A percentile compares a stretch with the other conserved stretches of the same genome.
These are phyloP conservation scores for Cinnamomum chago DNA, from an alignment of 164 flowering plant species.

Conservation along the genomic window DNA sequence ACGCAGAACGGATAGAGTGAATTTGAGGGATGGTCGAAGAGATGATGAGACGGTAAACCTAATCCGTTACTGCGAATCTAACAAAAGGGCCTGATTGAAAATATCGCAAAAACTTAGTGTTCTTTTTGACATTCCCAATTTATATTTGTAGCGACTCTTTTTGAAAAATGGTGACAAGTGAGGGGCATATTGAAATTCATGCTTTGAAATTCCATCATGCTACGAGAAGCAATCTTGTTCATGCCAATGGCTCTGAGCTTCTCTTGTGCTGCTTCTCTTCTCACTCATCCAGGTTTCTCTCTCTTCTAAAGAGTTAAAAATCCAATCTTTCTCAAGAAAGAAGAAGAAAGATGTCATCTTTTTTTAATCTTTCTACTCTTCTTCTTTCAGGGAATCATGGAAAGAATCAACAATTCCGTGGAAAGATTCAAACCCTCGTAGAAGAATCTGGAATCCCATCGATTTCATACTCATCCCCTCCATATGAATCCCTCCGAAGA, in stretches of 20 bases:
- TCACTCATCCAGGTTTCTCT: slow-evolving; percentile 15
- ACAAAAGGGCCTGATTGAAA: too few species aligned
- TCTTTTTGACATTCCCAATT: too few species aligned
- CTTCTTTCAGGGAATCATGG: slow-evolving; percentile 8
- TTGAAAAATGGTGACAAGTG: too few species aligned
- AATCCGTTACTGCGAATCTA: too few species aligned
- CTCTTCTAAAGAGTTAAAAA: neutral
- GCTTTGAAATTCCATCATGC: too few species aligned
- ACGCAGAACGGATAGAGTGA: too few species aligned
- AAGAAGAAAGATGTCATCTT: slow-evolving; percentile 1
- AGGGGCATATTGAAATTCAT: too few species aligned
- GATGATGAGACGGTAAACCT: too few species aligned
- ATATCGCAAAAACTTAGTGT: too few species aligned
- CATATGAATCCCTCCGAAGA: slow-evolving; percentile 42
- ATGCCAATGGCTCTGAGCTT: slow-evolving; percentile 35
- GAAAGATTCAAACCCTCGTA: slow-evolving; percentile 34
- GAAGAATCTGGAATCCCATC: slow-evolving; percentile 36
- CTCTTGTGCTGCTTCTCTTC: slow-evolving; percentile 26
- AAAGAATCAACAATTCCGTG: slow-evolving; percentile 20
- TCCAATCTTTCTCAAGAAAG: neutral
- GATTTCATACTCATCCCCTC: slow-evolving; percentile 28
- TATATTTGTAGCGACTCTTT: too few species aligned
- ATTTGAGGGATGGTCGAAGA: too few species aligned
- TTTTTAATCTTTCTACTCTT: neutral
- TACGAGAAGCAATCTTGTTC: too few species aligned